Percentiles rank a stretch among this genome's conserved stretches.
phyloP scores from a whole-genome alignment of 2,329 filamentous ascomycete species.

The Cercospora sp. region DNA sequence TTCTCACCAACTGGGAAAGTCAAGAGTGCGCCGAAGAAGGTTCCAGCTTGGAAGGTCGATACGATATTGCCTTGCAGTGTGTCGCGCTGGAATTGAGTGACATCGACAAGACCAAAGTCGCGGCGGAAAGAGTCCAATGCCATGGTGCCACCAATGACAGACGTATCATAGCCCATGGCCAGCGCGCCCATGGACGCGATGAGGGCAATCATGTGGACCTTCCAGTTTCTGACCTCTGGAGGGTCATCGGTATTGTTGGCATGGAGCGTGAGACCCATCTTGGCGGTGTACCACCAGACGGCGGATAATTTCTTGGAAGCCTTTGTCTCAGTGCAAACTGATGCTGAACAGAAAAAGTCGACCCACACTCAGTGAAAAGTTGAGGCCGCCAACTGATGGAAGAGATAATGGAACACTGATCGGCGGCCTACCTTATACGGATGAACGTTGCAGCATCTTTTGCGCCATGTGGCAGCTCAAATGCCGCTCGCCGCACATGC shows the following conservation, averaged over 20 bases:
- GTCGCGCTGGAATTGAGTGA: conserved; percentile 43
- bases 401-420: background rate
- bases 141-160: conserved; percentile 45
- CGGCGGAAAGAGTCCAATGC: conserved; percentile 42
- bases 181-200: conserved; percentile 50
- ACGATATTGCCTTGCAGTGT: conserved; percentile 45
- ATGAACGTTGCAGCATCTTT: background rate
- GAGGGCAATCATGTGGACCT: conserved; percentile 62
- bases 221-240: conserved; percentile 67
- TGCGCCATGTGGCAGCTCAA: conserved; percentile 6
- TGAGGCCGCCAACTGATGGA: conserved; percentile 18
- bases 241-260: conserved; percentile 47
- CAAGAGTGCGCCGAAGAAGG: conserved; percentile 44
- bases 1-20: conserved; percentile 52
- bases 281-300: background rate
- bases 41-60: conserved; percentile 42
- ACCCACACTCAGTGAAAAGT: background rate
- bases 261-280: conserved; percentile 22
- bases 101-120: conserved; percentile 38
- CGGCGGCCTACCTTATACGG: conserved; percentile 16
- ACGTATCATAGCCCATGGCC: conserved; percentile 38
- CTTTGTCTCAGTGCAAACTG: background rate
- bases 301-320: background rate
- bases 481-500: conserved; percentile 12
- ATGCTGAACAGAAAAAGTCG: background rate